Conservation (phyloP, 2,329 filamentous ascomycete genomes). For the Tolypocladium sp. region DNA sequence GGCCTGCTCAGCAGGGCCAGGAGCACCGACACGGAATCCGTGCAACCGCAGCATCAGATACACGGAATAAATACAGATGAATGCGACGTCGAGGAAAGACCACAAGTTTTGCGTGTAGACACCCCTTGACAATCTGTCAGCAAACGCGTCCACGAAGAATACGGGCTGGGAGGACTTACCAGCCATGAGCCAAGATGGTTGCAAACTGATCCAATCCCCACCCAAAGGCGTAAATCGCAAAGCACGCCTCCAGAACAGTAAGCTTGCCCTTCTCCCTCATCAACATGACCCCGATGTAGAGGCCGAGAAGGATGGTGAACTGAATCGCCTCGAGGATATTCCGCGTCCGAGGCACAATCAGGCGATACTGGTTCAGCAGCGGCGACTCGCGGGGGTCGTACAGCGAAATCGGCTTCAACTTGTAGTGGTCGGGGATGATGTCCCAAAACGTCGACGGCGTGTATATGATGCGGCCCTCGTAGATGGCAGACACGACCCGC, state of each 20-base stretch:
- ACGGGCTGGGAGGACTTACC: constrained; percentile 25
- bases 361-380: constrained; percentile 73
- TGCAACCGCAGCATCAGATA: constrained; percentile 63
- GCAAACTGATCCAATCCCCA: constrained; percentile 74
- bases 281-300: constrained; percentile 68
- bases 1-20: constrained; percentile 52
- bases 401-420: constrained; percentile 70
- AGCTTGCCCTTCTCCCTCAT: constrained; percentile 50
- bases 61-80: constrained; percentile 59
- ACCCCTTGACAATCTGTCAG: constrained; percentile 37
- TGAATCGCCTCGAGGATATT: constrained; percentile 68
- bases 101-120: constrained; percentile 84
- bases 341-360: constrained; percentile 71
- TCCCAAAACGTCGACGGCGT: constrained; percentile 76
- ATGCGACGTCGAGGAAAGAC: constrained; percentile 78
- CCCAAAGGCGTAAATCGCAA: constrained; percentile 65
- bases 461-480: constrained; percentile 71
- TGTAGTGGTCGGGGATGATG: constrained; percentile 79
- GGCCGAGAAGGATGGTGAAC: constrained; percentile 57
- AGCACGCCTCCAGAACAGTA: constrained; percentile 53
- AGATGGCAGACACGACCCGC: constrained; percentile 75
- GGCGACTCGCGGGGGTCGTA: constrained; percentile 71
- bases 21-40: constrained; percentile 42
- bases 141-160: neutral
- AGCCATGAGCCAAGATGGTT: constrained; percentile 66